These are phyloP conservation scores for Pleoardoris graminearum DNA, from an alignment of 2,329 filamentous ascomycete genomes.

Conservation along the genomic window DNA sequence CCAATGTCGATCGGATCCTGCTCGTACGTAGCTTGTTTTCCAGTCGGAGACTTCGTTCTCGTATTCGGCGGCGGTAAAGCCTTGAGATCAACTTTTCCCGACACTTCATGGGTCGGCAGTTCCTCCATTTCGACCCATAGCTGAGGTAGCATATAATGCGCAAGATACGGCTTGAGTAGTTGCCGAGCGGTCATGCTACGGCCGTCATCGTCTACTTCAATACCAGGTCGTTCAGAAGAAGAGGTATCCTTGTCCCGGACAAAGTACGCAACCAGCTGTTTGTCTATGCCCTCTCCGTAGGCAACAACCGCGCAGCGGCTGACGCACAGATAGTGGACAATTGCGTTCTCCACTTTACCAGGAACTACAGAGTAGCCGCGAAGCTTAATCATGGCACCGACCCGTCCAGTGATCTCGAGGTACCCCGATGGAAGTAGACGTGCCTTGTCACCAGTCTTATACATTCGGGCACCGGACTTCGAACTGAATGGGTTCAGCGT, in stretches of 20 bases:
- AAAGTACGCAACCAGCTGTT: conserved; percentile 76
- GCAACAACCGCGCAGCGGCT: conserved; percentile 71
- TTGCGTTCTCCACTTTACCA: conserved; percentile 73
- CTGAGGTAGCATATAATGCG: conserved; percentile 82
- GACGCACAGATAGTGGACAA: conserved; percentile 70
- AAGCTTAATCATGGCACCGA: conserved; percentile 80
- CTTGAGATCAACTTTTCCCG: conserved; percentile 77
- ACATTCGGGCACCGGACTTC: conserved; percentile 67
- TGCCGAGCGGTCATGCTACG: conserved; percentile 71
- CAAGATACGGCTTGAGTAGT: conserved; percentile 66
- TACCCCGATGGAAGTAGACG: conserved; percentile 67
- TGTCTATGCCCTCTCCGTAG: conserved; percentile 75
- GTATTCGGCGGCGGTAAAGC: conserved; percentile 64
- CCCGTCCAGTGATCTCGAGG: conserved; percentile 75
- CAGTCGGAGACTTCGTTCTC: conserved; percentile 51
- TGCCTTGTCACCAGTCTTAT: conserved; percentile 73
- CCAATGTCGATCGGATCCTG: conserved; percentile 68
- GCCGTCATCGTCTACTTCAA: conserved; percentile 70
- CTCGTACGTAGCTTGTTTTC: conserved; percentile 53
- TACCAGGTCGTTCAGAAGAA: conserved; percentile 59
- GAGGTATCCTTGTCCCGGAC: conserved; percentile 65
- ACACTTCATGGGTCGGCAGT: conserved; percentile 76
- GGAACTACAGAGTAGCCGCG: conserved; percentile 78
- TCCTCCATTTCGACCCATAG: conserved; percentile 74
- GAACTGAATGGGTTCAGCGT: conserved; percentile 65